Base-by-base conservation (phyloP, 208 protist species). In the Leishmania amazonensis region DNA sequence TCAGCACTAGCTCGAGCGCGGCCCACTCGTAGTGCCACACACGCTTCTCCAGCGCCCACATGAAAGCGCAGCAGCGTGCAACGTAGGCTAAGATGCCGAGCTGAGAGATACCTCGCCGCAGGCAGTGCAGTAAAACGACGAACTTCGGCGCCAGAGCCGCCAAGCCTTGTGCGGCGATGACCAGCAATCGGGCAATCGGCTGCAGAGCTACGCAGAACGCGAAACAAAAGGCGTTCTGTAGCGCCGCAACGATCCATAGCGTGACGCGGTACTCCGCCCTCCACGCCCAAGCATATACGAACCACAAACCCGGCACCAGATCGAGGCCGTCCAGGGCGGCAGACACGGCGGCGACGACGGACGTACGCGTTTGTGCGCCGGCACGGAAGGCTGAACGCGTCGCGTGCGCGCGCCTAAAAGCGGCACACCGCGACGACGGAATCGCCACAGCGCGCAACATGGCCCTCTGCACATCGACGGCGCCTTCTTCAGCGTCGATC, bases 241-340 rank as follows among this genome's bases (percentile, higher is more conserved):
- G 51, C 21, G 49, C 73, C 6, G 28, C 3, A 9, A 85, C 21
- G 49, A 81, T 76, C 75, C 87, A 74, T 24, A 75, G 8, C 1
- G 90, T 94, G 49, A 93, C 62, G 67, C 9, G 3, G 86, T 83
- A 85, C 88, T 96, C 93, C 0, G 76, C 67, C 40, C 80, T 74
- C 85, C 88, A 93, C 24, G 88, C 86, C 87, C 86, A 93, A 0
- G 70, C 64, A 70, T 82, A 76, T 19, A 88, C 83, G 31, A 53
- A 71, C 87, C 89, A 93, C 75, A 95, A 80, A 68, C 91, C 93
- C 0, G 93, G 91, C 42, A 96, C 81, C 62, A 94, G 60, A 78
- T 94, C 91, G n/a, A 93, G 38, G 28, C 83, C 85, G 51, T 95
- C 93, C 38, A 87, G 45, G 28, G 72, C 45, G 19, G 80, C 79